Evolutionary conservation across 2,329 filamentous ascomycete genomes (phyloP).

Genomic region (Talaromyces sp.): DNA sequence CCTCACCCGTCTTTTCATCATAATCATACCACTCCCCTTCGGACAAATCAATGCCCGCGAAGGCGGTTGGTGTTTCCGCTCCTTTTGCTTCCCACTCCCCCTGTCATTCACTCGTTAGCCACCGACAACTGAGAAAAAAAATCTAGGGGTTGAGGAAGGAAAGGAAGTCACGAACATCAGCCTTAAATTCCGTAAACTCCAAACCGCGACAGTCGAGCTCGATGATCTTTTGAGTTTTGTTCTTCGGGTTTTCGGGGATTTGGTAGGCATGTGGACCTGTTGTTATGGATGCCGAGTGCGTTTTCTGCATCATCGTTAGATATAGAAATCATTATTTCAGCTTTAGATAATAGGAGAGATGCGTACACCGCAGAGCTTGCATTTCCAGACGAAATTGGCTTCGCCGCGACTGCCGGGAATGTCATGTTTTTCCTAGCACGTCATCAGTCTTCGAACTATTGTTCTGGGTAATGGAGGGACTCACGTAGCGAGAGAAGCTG

Average conservation of each 20-base stretch:
- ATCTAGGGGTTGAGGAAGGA: background rate
- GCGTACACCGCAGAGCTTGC: constrained; percentile 92
- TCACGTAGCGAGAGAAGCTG: constrained; percentile 81
- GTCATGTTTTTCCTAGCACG: constrained; percentile 73
- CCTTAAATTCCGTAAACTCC: constrained; percentile 85
- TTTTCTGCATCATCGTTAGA: constrained; percentile 30
- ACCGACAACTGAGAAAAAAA: background rate
- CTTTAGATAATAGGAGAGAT: background rate
- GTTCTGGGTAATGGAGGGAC: constrained; percentile 31
- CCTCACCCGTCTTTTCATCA: constrained; percentile 86
- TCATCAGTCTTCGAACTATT: background rate
- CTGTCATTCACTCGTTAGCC: constrained; percentile 43
- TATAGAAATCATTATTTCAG: background rate
- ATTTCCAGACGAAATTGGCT: constrained; percentile 99
- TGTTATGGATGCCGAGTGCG: constrained; percentile 73
- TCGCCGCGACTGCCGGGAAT: constrained; percentile 91
- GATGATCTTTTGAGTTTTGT: constrained; percentile 74
- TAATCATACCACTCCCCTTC: constrained; percentile 99
- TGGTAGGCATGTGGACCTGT: constrained; percentile 67
- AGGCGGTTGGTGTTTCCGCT: constrained; percentile 74
- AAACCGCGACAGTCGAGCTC: constrained; percentile 92
- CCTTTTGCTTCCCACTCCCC: constrained; percentile 89
- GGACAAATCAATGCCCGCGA: constrained; percentile 72
- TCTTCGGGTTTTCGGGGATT: constrained; percentile 33
- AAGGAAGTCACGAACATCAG: constrained; percentile 62